A percentile compares a stretch with the other conserved stretches of the same genome.
These are phyloP conservation scores for Aethionema arabicum DNA, from an alignment of 345 rosid genomes.

Conservation along the genomic window DNA sequence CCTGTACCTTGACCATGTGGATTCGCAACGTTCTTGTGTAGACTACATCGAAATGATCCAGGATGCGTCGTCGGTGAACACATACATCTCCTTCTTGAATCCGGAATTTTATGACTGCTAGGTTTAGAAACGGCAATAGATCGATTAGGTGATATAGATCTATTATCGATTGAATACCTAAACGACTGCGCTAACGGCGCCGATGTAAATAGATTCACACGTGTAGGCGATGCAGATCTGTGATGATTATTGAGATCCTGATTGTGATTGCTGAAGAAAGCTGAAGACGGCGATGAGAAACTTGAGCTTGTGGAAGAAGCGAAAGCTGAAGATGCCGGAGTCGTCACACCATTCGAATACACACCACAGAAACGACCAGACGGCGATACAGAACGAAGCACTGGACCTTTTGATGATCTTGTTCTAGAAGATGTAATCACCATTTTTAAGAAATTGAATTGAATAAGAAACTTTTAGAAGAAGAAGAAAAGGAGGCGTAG, in stretches of 20 bases:
- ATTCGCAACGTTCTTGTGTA: constrained; percentile 52
- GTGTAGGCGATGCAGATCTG: constrained; percentile 67
- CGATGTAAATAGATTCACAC: constrained; percentile 54
- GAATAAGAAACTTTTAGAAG: not conserved
- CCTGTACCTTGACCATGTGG: constrained; percentile 32
- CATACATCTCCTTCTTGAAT: constrained; percentile 61
- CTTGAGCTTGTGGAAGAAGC: constrained; percentile 62
- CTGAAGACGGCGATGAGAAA: constrained; percentile 45
- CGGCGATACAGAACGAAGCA: constrained; percentile 55
- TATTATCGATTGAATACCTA: constrained; percentile 55
- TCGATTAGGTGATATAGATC: constrained; percentile 55
- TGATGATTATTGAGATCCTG: constrained; percentile 33
- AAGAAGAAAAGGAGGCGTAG: not conserved
- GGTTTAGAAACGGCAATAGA: constrained; percentile 50
- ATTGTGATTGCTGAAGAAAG: constrained; percentile 41
- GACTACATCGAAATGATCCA: constrained; percentile 76
- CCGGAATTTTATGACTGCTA: constrained; percentile 39
- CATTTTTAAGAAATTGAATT: constrained; percentile 26
- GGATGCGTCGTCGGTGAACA: constrained; percentile 92
- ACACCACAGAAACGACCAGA: constrained; percentile 43
- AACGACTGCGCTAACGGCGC: constrained; percentile 45
- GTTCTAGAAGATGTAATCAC: constrained; percentile 44
- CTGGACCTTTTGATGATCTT: constrained; percentile 56
- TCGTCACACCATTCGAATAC: constrained; percentile 21
- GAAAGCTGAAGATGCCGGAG: constrained; percentile 54